These are phyloP conservation scores for Drosera capensis DNA, from an alignment of 148 eudicot genomes.

Conservation along the genomic window DNA sequence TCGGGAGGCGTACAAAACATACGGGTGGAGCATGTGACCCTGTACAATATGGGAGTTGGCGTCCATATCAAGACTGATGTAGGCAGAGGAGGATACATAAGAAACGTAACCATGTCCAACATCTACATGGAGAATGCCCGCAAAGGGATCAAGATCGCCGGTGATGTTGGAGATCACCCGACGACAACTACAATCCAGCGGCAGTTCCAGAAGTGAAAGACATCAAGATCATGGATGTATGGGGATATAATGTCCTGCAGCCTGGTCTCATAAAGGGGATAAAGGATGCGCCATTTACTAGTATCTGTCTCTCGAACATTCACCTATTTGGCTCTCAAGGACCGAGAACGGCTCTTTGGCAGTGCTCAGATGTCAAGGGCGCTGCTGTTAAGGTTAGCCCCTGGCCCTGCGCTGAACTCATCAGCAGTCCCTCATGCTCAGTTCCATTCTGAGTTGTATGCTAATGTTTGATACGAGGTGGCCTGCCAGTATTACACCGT, in stretches of 20 bases:
- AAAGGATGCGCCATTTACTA: constrained; percentile 55
- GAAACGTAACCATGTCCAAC: constrained; percentile 50
- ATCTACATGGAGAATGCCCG: constrained; percentile 53
- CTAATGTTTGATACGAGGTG: too few species aligned
- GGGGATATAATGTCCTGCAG: constrained; percentile 50
- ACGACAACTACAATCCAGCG: constrained; percentile 43
- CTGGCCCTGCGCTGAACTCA: constrained; percentile 65
- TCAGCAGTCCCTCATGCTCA: constrained; percentile 33
- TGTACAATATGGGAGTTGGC: constrained; percentile 61
- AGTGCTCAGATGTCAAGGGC: constrained; percentile 73
- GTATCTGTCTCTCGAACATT: constrained; percentile 59
- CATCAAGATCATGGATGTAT: constrained; percentile 38
- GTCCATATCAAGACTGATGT: constrained; percentile 72
- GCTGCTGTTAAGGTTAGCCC: constrained; percentile 69
- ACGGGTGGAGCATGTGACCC: constrained; percentile 57
- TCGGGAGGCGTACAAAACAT: constrained; percentile 68
- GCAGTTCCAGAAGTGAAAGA: constrained; percentile 57
- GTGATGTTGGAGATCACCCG: constrained; percentile 84
- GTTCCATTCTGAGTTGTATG: constrained; percentile 12
- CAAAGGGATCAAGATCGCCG: constrained; percentile 71
- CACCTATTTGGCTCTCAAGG: constrained; percentile 23
- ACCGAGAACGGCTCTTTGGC: constrained; percentile 34
- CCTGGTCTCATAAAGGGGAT: constrained; percentile 60
- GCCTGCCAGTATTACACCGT: too few species aligned
- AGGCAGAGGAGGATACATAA: constrained; percentile 77